Percentiles rank a stretch among this genome's conserved stretches.
These are phyloP conservation scores for Penicillium sp. DNA, from an alignment of 2,329 filamentous ascomycete genomes.

Conservation along the genomic window DNA sequence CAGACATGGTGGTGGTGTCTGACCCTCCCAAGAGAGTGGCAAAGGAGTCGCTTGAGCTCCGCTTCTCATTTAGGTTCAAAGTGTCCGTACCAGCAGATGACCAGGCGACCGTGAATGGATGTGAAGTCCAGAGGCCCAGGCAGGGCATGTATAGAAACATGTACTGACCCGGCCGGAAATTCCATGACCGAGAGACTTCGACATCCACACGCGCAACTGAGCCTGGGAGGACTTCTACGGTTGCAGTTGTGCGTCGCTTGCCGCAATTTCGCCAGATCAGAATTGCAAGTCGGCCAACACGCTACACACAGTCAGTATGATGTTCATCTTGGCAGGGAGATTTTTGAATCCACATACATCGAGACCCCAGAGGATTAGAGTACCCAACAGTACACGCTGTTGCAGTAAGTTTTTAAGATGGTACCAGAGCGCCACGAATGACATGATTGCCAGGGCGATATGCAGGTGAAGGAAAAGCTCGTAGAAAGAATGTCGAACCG, in stretches of 20 bases:
- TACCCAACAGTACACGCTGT: slow-evolving; percentile 36
- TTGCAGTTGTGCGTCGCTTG: slow-evolving; percentile 52
- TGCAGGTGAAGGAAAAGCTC: slow-evolving; percentile 50
- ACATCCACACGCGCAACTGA: slow-evolving; percentile 56
- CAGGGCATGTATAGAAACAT: slow-evolving; percentile 62
- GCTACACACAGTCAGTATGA: slow-evolving; percentile 32
- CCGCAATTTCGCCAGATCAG: slow-evolving; percentile 58
- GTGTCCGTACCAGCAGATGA: slow-evolving; percentile 28
- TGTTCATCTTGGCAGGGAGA: background rate
- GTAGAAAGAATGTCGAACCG: slow-evolving; percentile 49
- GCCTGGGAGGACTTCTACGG: slow-evolving; percentile 59
- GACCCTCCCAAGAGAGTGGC: slow-evolving; percentile 30
- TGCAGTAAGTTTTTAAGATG: slow-evolving; percentile 35
- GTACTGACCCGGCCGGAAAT: slow-evolving; percentile 52
- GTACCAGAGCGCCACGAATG: slow-evolving; percentile 45
- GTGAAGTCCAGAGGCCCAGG: slow-evolving; percentile 47
- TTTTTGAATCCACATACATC: slow-evolving; percentile 29
- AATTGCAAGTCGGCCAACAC: slow-evolving; percentile 50
- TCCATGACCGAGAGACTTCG: slow-evolving; percentile 35
- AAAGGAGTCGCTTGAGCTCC: slow-evolving; percentile 35
- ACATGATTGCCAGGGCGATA: slow-evolving; percentile 43
- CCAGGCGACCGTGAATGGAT: slow-evolving; percentile 50
- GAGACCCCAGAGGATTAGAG: slow-evolving; percentile 38
- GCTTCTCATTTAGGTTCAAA: slow-evolving; percentile 27
- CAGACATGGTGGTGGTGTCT: slow-evolving; percentile 35